phyloP scores from a whole-genome alignment of 192 early-diverging fungal genomes.

The Coemansia sp. region DNA sequence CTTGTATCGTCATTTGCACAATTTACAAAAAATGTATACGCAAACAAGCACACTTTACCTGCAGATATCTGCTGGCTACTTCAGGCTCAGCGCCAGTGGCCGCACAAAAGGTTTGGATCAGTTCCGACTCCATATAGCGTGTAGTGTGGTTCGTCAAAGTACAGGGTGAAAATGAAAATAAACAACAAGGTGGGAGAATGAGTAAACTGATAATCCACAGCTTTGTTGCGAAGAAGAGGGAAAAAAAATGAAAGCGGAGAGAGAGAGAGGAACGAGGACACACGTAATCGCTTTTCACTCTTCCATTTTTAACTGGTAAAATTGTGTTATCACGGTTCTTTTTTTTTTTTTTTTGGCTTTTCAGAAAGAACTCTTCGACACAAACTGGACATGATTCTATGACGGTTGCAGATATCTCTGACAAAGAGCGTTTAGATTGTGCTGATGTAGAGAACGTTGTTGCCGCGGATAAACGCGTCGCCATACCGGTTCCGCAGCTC shows the following conservation, averaged over 20 bases:
- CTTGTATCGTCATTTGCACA: not conserved
- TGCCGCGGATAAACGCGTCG: conserved; percentile 95
- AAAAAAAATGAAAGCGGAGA: not conserved
- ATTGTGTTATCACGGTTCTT: not conserved
- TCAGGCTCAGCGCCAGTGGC: conserved; percentile 75
- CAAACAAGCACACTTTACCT: conserved; percentile 20
- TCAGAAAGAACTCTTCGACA: too few relatives aligned
- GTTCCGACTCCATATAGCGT: conserved; percentile 36
- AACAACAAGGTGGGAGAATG: not conserved
- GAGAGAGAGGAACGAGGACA: not conserved
- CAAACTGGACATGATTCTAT: too few relatives aligned
- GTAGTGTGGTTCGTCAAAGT: conserved; percentile 1
- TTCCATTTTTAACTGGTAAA: not conserved
- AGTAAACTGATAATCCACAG: not conserved
- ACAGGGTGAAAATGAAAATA: not conserved
- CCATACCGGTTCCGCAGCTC: conserved; percentile 89
- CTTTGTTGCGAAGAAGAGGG: not conserved
- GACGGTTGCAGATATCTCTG: too few relatives aligned
- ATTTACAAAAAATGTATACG: not conserved
- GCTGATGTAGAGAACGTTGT: conserved; percentile 79
- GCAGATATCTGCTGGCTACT: conserved; percentile 67
- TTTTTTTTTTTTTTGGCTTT: not conserved
- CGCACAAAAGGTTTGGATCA: conserved; percentile 58
- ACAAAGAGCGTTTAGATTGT: conserved; percentile 38
- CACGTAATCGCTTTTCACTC: not conserved